A percentile compares a stretch with the other conserved stretches of the same genome.
phyloP scores from a whole-genome alignment of 345 rosid genomes.

The Isatis tinctoria region DNA sequence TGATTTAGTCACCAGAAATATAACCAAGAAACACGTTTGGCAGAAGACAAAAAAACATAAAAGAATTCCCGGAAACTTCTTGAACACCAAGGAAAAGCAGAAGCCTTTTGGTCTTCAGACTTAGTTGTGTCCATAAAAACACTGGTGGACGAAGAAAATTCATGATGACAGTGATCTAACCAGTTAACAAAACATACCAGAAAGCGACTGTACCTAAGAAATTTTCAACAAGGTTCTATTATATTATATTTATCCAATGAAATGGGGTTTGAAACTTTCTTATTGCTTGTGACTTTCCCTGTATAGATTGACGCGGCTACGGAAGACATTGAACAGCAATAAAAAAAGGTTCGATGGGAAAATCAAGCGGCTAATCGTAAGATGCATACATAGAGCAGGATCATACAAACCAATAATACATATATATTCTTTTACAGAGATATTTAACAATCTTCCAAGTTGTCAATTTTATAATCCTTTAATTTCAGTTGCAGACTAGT shows the following conservation, averaged over 20 bases:
- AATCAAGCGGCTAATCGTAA: background rate
- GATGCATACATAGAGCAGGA: background rate
- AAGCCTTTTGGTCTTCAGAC: slow-evolving; percentile 1
- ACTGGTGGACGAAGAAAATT: background rate
- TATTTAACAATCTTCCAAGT: background rate
- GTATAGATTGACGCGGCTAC: background rate
- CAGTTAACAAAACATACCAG: slow-evolving; percentile 23
- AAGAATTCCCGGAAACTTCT: slow-evolving; percentile 1
- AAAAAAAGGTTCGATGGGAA: too few species aligned
- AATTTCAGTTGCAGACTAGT: background rate
- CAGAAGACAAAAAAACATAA: background rate
- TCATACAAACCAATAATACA: background rate
- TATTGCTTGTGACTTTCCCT: background rate
- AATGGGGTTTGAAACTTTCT: slow-evolving; percentile 15
- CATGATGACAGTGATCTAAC: slow-evolving; percentile 21
- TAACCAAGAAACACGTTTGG: background rate
- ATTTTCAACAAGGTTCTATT: background rate
- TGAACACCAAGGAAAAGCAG: slow-evolving; percentile 13
- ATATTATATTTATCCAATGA: background rate
- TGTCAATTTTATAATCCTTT: background rate
- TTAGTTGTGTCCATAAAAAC: slow-evolving; percentile 1
- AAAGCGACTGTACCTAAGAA: slow-evolving; percentile 18
- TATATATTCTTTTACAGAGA: background rate
- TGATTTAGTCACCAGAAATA: slow-evolving; percentile 17
- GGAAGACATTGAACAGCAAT: too few species aligned